Base-by-base conservation (phyloP, 2,329 filamentous ascomycete species). In the Trichoderma polysporum region DNA sequence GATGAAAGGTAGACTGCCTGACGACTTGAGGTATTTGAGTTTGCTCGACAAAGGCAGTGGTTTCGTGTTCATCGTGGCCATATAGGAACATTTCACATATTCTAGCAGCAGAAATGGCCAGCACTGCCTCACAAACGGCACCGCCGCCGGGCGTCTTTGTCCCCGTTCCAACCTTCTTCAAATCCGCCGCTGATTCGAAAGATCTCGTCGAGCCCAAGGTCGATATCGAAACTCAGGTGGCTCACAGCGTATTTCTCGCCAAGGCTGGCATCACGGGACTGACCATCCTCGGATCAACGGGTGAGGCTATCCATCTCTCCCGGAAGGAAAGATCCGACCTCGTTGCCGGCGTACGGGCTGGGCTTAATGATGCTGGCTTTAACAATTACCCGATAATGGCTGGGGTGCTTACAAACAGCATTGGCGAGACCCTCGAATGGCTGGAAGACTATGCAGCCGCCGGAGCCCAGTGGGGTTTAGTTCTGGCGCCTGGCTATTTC, bases 101-200 rank as follows among this genome's bases (percentile, higher is more conserved):
- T 15, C 27, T 27, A 56, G 19, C 35, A 47, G 29, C 35, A 12
- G 13, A 53, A 13, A 64, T 47, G 37, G 27, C 57, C 10, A 58
- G 9, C 13, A 31, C 56, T 45, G 15, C 41, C 33, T 64, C 61
- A 15, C 61, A 56, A 15, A 17, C 50, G 3, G 50, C 61, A 56
- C 84, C 85, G 31, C 81, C 82, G 52, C 80, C 82, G 54, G 86
- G 86, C 69, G 83, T 88, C 71, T 87, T 85, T 73, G 85, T 88
- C 67, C 85, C 85, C 50, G 82, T 88, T 50, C 88, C 88, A 6
- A 90, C 88, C 58, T 90, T 90, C 80, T 90, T 89, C 80, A 82
- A 70, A 45, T 66, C 72, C 33, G 82, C 77, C 71, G 80, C 73
- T 56, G 73, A 80, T 5, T 74, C 81, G 33, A 74, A 79, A 56